A percentile compares a stretch with the other conserved stretches of the same genome.
Conservation (phyloP, 2,329 filamentous ascomycete genomes). For the Colletotrichum karsti region DNA sequence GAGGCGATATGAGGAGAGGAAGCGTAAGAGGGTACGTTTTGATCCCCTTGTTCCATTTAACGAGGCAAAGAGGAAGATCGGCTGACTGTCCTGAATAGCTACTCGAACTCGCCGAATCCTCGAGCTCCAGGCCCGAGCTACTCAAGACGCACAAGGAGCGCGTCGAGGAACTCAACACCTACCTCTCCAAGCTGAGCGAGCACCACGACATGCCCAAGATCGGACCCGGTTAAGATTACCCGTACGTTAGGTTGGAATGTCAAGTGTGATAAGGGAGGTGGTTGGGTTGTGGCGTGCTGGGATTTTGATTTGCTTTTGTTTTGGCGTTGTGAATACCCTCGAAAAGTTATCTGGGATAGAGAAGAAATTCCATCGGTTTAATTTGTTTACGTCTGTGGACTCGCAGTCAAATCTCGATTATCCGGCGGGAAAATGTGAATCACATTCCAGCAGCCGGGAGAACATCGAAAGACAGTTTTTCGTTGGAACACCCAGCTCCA, state of each 20-base stretch:
- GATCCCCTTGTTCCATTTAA: not conserved
- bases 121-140: constrained; percentile 72
- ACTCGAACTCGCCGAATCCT: constrained; percentile 76
- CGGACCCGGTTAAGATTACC: constrained; percentile 57
- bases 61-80: no score
- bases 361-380: not conserved
- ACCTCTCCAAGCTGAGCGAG: constrained; percentile 90
- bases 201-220: constrained; percentile 95
- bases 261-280: not conserved
- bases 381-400: no score
- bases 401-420: no score
- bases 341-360: not conserved
- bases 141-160: constrained; percentile 97
- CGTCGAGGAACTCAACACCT: constrained; percentile 94
- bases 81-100: constrained; percentile 59
- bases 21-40: constrained; percentile 77
- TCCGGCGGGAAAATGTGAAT: no score
- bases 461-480: no score
- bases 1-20: constrained; percentile 79
- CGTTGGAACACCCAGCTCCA: not conserved
- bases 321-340: not conserved
- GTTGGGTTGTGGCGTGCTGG: not conserved
- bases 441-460: no score
- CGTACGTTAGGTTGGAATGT: not conserved
- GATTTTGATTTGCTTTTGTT: not conserved